phyloP scores from a whole-genome alignment of 1,284 basidiomycete genomes.

The Cerrena zonata region DNA sequence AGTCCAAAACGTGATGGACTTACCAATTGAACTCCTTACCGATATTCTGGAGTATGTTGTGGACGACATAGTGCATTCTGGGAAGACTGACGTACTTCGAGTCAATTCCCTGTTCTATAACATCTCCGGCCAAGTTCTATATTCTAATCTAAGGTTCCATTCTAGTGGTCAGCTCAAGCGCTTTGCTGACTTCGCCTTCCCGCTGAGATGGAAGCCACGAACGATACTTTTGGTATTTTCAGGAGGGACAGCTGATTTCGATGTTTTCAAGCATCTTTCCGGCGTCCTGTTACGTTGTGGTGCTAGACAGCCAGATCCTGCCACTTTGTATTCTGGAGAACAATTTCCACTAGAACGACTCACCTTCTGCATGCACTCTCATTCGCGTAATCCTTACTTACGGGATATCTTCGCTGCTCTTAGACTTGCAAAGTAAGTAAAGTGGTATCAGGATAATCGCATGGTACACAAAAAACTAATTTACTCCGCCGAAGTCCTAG shows the following conservation, averaged over 20 bases:
- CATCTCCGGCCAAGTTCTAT: slow-evolving; percentile 23
- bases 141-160: slow-evolving; percentile 28
- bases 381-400: slow-evolving; percentile 31
- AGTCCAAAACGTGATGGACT: not conserved
- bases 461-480: no score
- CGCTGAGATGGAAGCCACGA: slow-evolving; percentile 22
- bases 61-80: slow-evolving; percentile 10
- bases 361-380: slow-evolving; percentile 39
- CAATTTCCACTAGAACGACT: slow-evolving; percentile 29
- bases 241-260: slow-evolving; percentile 26
- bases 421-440: slow-evolving; percentile 37
- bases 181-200: slow-evolving; percentile 20
- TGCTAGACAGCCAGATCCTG: not conserved
- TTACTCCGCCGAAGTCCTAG: slow-evolving; percentile 33
- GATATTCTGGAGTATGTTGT: slow-evolving; percentile 24
- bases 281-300: slow-evolving; percentile 20
- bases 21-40: slow-evolving; percentile 23
- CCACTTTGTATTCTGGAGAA: not conserved
- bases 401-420: slow-evolving; percentile 37
- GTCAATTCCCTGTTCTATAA: slow-evolving; percentile 23
- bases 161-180: slow-evolving; percentile 25
- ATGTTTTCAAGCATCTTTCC: slow-evolving; percentile 29
- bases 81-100: slow-evolving; percentile 22
- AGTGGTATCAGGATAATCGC: not conserved
- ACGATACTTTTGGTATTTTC: slow-evolving; percentile 24